Percentiles rank a stretch among this genome's conserved stretches.
These are phyloP conservation scores for Erysiphe pisi DNA, from an alignment of 2,329 filamentous ascomycete genomes.

Conservation along the genomic window DNA sequence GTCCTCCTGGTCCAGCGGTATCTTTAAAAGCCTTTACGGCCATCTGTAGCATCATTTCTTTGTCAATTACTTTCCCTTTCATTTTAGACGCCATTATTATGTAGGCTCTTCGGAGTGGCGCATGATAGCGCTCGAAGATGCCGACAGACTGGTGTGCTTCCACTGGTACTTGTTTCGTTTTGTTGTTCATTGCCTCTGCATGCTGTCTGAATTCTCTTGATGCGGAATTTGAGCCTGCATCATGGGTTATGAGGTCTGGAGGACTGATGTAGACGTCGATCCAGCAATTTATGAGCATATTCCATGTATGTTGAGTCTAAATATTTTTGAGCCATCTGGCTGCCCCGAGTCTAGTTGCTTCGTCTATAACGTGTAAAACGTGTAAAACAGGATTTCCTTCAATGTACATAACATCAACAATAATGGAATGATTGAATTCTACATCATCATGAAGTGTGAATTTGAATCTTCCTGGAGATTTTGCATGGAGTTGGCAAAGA, in stretches of 20 bases:
- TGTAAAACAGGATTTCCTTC: background rate
- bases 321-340: background rate
- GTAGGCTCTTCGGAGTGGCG: slow-evolving; percentile 25
- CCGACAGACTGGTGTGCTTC: slow-evolving; percentile 24
- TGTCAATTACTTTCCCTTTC: no score
- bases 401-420: background rate
- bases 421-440: background rate
- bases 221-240: slow-evolving; percentile 28
- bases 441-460: background rate
- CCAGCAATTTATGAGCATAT: slow-evolving; percentile 27
- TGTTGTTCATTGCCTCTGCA: background rate
- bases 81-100: background rate
- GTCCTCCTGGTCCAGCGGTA: background rate
- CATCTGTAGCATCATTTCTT: no score
- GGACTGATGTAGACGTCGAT: slow-evolving; percentile 29
- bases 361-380: slow-evolving; percentile 17
- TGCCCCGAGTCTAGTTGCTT: slow-evolving; percentile 19
- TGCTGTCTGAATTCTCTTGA: slow-evolving; percentile 28
- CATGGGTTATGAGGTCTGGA: slow-evolving; percentile 19
- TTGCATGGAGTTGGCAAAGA: slow-evolving; percentile 1
- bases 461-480: slow-evolving; percentile 28
- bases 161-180: background rate
- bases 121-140: slow-evolving; percentile 27
- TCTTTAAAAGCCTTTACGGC: background rate
- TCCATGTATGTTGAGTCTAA: slow-evolving; percentile 15